Conservation (phyloP, 78 protist species). For the Guillardia theta region DNA sequence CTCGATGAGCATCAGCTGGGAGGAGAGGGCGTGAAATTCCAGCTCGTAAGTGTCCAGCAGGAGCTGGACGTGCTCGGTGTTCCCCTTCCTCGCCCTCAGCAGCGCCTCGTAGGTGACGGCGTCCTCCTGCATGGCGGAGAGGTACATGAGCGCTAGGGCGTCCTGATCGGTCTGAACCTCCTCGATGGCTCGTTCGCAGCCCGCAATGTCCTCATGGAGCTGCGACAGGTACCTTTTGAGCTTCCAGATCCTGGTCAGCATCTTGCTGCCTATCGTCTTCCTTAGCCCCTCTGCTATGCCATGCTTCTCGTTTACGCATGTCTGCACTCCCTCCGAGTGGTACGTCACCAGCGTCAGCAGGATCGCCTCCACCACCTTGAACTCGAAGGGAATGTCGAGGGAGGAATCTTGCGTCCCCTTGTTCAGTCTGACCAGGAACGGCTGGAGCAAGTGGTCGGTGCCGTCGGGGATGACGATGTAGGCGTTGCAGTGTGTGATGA, state of each 20-base stretch:
- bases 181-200: not conserved
- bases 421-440: not conserved
- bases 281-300: not conserved
- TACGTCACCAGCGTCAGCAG: constrained; percentile 18
- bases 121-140: not conserved
- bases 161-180: constrained; percentile 2
- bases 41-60: constrained; percentile 14
- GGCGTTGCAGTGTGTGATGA: not conserved
- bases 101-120: not conserved
- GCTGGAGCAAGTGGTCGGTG: not conserved
- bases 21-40: not conserved
- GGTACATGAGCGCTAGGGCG: not conserved
- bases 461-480: not conserved
- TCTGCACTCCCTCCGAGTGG: not conserved
- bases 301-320: not conserved
- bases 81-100: not conserved
- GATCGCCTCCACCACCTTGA: not conserved
- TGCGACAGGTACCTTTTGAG: not conserved
- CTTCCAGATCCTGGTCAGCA: not conserved
- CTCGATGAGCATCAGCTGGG: not conserved
- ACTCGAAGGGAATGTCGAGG: not conserved
- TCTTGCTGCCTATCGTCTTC: not conserved
- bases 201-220: not conserved
- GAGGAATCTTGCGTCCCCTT: not conserved
- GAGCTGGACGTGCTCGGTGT: constrained; percentile 18